Base-by-base conservation (phyloP, 2,329 filamentous ascomycete species). In the Mycocentrospora acerina region DNA sequence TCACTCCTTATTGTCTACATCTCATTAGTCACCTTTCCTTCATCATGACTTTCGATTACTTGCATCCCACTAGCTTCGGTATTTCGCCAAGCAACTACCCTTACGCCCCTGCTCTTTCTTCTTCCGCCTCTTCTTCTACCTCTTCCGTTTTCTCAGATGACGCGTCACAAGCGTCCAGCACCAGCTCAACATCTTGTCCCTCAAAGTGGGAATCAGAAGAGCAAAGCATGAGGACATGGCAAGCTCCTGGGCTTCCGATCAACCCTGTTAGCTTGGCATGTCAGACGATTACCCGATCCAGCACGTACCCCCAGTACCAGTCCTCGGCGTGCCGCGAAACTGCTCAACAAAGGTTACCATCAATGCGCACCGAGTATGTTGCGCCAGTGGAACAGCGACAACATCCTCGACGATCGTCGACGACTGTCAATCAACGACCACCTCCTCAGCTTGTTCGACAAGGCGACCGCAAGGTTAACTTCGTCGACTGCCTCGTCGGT, bases 401-500 rank as follows among this genome's bases (percentile, higher is more conserved):
- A 60, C 71, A 82, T 61, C 79, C 78, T 53, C 75, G 79, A 58
- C 75, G 79, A 65, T 73, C 71, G 48, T 78, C 79, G 45, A 69
- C 76, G 22, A 74, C 75, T 40, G 69, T 76, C 42, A 76, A 78
- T 57, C 70, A 80, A 52, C 79, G 79, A 55, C 77, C 79, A 57
- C 86, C 87, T 57, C 88, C 91, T 33, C 72, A 85, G 42, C 79
- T 96, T 51, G 78, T 90, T 49, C 85, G 90, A 60, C 90, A 96
- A 74, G 82, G 83, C 62, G 90, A 96, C 72, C 87, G 90, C 65
- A 95, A 95, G 77, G 81, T 88, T 65, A 90, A 86, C 71, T 96
- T 97, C 65, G 91, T 97, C 71, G 90, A 96, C 71, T 93, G 85
- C 70, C 88, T 96, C 69, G 90, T 96, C 75, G 91, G 91, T 96